These are phyloP conservation scores for Penicillium hordei DNA, from an alignment of 2,329 filamentous ascomycete species.

Conservation along the genomic window DNA sequence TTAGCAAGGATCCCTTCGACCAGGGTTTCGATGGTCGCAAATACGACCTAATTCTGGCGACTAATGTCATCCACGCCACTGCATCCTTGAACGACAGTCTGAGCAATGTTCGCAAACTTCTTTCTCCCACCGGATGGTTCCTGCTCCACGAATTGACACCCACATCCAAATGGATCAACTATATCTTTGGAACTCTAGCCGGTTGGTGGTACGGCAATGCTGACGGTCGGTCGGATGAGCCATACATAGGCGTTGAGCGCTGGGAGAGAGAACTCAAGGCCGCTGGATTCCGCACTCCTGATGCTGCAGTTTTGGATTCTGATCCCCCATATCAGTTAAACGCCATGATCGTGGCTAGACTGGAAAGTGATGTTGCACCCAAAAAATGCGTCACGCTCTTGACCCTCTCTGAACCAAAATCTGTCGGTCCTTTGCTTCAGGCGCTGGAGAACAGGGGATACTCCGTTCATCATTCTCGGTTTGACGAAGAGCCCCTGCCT, in stretches of 20 bases:
- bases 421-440: background rate
- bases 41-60: conserved; percentile 39
- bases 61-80: conserved; percentile 32
- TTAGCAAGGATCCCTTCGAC: conserved; percentile 26
- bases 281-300: conserved; percentile 18
- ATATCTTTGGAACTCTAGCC: conserved; percentile 36
- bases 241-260: conserved; percentile 16
- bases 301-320: conserved; percentile 11
- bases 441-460: conserved; percentile 5
- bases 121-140: conserved; percentile 48
- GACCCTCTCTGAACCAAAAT: background rate
- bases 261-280: conserved; percentile 21
- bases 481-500: conserved; percentile 3
- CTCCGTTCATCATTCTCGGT: background rate
- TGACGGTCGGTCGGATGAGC: conserved; percentile 20
- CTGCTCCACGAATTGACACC: conserved; percentile 45
- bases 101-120: conserved; percentile 27
- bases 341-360: conserved; percentile 11
- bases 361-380: background rate
- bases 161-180: conserved; percentile 17
- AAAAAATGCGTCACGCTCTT: background rate
- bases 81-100: conserved; percentile 25
- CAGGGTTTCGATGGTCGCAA: conserved; percentile 31
- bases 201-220: conserved; percentile 42
- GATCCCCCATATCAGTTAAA: conserved; percentile 10